These are phyloP conservation scores for Blumeria hordei DNA, from an alignment of 2,329 filamentous ascomycete species.

Conservation along the genomic window DNA sequence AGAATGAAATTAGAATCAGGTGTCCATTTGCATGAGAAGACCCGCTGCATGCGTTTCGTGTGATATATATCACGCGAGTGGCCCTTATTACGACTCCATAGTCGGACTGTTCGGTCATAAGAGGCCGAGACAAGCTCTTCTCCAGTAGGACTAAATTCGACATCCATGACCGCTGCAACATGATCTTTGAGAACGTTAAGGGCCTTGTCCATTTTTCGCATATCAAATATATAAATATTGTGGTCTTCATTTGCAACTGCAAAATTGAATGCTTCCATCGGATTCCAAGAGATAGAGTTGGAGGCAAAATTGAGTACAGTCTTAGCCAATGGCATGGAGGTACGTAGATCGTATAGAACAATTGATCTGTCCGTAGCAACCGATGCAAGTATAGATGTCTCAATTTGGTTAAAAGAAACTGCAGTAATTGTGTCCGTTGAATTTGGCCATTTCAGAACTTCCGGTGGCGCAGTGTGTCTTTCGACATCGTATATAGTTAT, in stretches of 20 bases:
- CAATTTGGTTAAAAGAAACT: slow-evolving; percentile 76
- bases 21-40: slow-evolving; percentile 66
- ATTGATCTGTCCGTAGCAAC: slow-evolving; percentile 67
- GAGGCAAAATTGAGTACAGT: slow-evolving; percentile 59
- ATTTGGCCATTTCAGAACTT: slow-evolving; percentile 70
- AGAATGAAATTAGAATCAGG: slow-evolving; percentile 78
- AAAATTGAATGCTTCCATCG: slow-evolving; percentile 91
- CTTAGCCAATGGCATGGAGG: slow-evolving; percentile 59
- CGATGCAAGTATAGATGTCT: slow-evolving; percentile 75
- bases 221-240: slow-evolving; percentile 47
- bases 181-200: slow-evolving; percentile 80
- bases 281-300: slow-evolving; percentile 78
- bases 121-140: slow-evolving; percentile 77
- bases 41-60: slow-evolving; percentile 92
- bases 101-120: slow-evolving; percentile 68
- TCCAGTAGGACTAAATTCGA: slow-evolving; percentile 85
- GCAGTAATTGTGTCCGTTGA: slow-evolving; percentile 74
- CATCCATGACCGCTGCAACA: slow-evolving; percentile 79
- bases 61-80: slow-evolving; percentile 88
- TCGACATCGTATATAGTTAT: slow-evolving; percentile 81
- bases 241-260: slow-evolving; percentile 80
- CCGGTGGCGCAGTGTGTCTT: slow-evolving; percentile 54
- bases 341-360: slow-evolving; percentile 79
- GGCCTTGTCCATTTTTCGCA: slow-evolving; percentile 69
- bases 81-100: slow-evolving; percentile 61